Base-by-base conservation (phyloP, 2,329 filamentous ascomycete species). In the Hymenoscyphus occultus region DNA sequence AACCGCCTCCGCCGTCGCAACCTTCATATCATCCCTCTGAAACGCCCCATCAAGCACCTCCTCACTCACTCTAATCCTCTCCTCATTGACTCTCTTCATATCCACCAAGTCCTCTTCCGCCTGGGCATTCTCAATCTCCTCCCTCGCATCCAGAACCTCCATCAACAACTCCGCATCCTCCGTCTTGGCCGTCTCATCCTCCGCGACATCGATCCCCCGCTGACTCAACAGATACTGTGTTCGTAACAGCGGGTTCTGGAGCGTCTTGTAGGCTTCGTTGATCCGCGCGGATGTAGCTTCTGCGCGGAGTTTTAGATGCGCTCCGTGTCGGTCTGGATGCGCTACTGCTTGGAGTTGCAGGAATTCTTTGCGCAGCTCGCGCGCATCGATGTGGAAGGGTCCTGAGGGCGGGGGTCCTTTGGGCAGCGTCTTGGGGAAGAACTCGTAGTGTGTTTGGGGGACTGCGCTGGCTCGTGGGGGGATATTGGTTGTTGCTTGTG, bases 251-350 rank as follows among this genome's bases (percentile, higher is more conserved):
- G 95, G 93, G 71, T 89, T 86, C 60, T 85, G 81, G 0, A 99
- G 84, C 2, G 93, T 97, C 74, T 87, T 89, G 83, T 96, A 98
- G 0, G 95, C 95, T 70, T 93, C 89, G 81, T 98, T 98, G 77
- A 98, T 93, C 32, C 86, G 84, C 7, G 92, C 86, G 10, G 90
- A 95, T n/a, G 88, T 81, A 0, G 87, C 90, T 77, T 96, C 91
- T 22, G 93, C 92, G 59, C 84, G 73, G 71, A 79, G 71, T 79
- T 89, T 82, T 77, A 82, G 74, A 76, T 81, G 51, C 70, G 82
- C 69, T 71, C 85, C 64, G 75, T 79, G 71, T 69, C 73, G 68
- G 76, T 95, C 91, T 0, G 91, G 91, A 77, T 95, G 91, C 12
- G 90, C 85, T 56, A 84, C 82, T 19, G 88, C 85, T 79, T 99